Evolutionary conservation across 371 early-diverging fungal species (phyloP).

Genomic region (Funneliformis caledonium): DNA sequence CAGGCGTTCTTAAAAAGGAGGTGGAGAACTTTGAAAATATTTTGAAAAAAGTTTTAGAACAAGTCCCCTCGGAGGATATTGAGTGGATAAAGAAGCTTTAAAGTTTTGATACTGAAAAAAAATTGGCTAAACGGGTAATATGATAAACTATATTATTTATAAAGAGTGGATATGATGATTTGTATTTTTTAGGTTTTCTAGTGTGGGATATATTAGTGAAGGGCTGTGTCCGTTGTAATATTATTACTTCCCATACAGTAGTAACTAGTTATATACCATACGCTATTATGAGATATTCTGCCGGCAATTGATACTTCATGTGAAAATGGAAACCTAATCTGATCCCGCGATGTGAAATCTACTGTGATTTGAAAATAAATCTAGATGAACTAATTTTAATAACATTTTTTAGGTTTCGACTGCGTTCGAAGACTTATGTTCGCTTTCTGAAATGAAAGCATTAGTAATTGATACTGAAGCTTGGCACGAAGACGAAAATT

Average conservation of each 20-base stretch:
- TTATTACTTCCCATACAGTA: slow-evolving; percentile 11
- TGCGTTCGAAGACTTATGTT: slow-evolving; percentile 21
- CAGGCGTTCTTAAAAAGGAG: too few species aligned
- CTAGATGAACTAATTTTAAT: not conserved
- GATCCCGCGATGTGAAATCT: not conserved
- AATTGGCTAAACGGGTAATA: not conserved
- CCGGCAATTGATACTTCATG: not conserved
- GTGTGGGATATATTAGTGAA: not conserved
- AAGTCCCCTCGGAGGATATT: not conserved
- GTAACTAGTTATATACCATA: not conserved
- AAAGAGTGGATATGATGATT: slow-evolving; percentile 23
- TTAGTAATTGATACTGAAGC: too few species aligned
- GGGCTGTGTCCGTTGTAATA: not conserved
- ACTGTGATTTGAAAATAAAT: not conserved
- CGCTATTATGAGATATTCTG: not conserved
- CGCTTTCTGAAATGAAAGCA: not conserved
- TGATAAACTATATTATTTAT: not conserved
- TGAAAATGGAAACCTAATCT: not conserved
- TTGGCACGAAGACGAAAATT: not conserved
- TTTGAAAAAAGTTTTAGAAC: too few species aligned
- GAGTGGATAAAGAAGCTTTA: slow-evolving; percentile 17
- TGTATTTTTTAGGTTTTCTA: not conserved
- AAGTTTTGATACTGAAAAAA: slow-evolving; percentile 29
- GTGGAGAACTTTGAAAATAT: too few species aligned
- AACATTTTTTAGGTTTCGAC: not conserved